These are phyloP conservation scores for Leccinellum luteum DNA, from an alignment of 768 basidiomycete species.

Conservation along the genomic window DNA sequence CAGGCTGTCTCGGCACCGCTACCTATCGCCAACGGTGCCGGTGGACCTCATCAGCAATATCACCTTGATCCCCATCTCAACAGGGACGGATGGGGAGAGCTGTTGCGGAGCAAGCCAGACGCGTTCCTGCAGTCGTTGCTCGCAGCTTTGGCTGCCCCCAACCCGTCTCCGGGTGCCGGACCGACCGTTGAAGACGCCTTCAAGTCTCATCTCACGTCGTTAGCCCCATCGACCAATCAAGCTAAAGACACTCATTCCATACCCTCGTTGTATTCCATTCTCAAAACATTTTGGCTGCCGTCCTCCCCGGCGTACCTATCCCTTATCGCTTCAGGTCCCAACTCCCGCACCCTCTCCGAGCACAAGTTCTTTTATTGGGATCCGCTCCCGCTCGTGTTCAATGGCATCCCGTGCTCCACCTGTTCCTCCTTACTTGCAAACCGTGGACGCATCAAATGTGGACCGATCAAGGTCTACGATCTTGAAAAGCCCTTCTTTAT, in stretches of 20 bases:
- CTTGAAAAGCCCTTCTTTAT: constrained; percentile 79
- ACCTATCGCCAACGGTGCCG: constrained; percentile 30
- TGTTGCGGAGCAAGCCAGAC: constrained; percentile 54
- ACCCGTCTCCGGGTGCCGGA: constrained; percentile 58
- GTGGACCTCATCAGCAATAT: constrained; percentile 27
- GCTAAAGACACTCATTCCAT: constrained; percentile 48
- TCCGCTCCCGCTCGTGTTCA: constrained; percentile 77
- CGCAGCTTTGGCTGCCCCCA: constrained; percentile 56
- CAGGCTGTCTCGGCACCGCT: constrained; percentile 32
- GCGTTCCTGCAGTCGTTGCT: constrained; percentile 58
- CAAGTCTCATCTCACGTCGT: constrained; percentile 68
- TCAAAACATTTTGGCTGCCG: constrained; percentile 85
- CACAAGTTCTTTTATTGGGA: constrained; percentile 88
- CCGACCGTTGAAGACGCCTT: constrained; percentile 75
- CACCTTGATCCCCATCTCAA: constrained; percentile 52
- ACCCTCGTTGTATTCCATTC: constrained; percentile 69
- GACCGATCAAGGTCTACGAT: constrained; percentile 78
- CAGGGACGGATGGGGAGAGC: constrained; percentile 63
- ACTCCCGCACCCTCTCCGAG: constrained; percentile 66
- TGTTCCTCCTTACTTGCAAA: constrained; percentile 62
- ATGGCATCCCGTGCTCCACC: constrained; percentile 71
- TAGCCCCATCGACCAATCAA: constrained; percentile 48
- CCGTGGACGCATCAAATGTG: constrained; percentile 68
- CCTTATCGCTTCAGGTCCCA: constrained; percentile 67
- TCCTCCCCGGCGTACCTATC: constrained; percentile 76